Percentiles rank a stretch among this genome's conserved stretches.
Conservation (phyloP, 345 rosid genomes). For the Eucalyptus regnans region DNA sequence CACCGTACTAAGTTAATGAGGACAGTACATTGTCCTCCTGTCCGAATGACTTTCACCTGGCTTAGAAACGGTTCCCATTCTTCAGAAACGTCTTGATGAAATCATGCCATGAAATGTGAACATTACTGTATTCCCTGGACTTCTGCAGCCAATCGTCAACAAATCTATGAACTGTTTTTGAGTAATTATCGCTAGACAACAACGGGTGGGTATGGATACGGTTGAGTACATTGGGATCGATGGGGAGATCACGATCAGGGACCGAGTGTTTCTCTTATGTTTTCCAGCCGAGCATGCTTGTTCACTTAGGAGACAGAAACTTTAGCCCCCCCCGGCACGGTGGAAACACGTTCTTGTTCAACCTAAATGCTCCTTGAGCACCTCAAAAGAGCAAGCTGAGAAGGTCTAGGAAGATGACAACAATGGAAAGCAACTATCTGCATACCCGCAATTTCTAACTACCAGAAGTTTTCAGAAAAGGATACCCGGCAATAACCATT, state of each 20-base stretch:
- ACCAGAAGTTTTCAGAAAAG: neutral
- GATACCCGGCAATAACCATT: neutral
- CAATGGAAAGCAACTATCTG: neutral
- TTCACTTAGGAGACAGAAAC: neutral
- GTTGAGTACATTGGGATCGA: neutral
- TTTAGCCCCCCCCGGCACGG: neutral
- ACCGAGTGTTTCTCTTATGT: neutral
- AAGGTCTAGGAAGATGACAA: neutral
- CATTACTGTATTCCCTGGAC: neutral
- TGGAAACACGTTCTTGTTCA: neutral
- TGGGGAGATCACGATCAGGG: neutral
- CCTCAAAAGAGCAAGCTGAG: neutral
- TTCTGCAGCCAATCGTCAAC: neutral
- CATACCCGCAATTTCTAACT: neutral
- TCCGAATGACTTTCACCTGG: neutral
- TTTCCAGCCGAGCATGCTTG: neutral
- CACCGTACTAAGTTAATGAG: neutral
- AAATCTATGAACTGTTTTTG: neutral
- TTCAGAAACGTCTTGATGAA: neutral
- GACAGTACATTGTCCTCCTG: neutral
- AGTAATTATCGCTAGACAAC: neutral
- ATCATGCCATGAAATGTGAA: neutral
- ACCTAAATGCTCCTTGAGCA: neutral
- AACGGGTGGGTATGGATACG: neutral
- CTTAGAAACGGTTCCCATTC: neutral